phyloP scores from a whole-genome alignment of 805 yeast genomes.

The Wickerhamiella azymoides region DNA sequence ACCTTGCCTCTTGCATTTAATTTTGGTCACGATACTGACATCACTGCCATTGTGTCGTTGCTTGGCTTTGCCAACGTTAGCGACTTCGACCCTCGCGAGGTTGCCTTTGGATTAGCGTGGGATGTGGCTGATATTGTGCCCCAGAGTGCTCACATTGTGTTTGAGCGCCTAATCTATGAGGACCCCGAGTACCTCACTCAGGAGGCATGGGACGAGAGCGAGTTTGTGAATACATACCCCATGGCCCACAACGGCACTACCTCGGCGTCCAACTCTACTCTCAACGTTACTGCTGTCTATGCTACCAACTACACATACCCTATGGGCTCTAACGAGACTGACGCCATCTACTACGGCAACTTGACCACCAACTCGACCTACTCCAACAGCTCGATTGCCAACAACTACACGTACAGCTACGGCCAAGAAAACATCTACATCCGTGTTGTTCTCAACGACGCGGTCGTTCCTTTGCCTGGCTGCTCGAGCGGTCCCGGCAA shows the following conservation, averaged over 20 bases:
- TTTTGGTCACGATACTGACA: conserved; percentile 49
- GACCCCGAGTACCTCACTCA: conserved; percentile 18
- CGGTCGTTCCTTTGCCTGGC: conserved; percentile 36
- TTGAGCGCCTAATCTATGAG: conserved; percentile 29
- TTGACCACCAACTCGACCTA: not conserved
- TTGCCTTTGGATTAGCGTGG: conserved; percentile 37
- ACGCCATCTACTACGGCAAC: not conserved
- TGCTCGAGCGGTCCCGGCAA: conserved; percentile 41
- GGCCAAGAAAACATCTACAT: conserved; percentile 27
- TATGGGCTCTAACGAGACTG: not conserved
- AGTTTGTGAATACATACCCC: conserved; percentile 13
- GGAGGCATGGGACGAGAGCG: not conserved
- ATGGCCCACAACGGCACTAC: conserved; percentile 13
- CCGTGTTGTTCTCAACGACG: conserved; percentile 39
- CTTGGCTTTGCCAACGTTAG: conserved; percentile 34
- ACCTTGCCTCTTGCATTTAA: conserved; percentile 31
- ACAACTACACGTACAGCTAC: not conserved
- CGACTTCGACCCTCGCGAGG: conserved; percentile 24
- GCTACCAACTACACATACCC: conserved; percentile 12
- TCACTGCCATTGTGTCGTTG: conserved; percentile 35
- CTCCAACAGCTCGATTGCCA: not conserved
- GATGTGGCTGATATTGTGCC: conserved; percentile 30
- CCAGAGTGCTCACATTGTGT: conserved; percentile 21
- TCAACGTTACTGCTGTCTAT: conserved; percentile 8
- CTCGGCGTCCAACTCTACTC: conserved; percentile 1